These are phyloP conservation scores for Telopea speciosissima DNA, from an alignment of 177 flowering plant genomes.

Conservation along the genomic window DNA sequence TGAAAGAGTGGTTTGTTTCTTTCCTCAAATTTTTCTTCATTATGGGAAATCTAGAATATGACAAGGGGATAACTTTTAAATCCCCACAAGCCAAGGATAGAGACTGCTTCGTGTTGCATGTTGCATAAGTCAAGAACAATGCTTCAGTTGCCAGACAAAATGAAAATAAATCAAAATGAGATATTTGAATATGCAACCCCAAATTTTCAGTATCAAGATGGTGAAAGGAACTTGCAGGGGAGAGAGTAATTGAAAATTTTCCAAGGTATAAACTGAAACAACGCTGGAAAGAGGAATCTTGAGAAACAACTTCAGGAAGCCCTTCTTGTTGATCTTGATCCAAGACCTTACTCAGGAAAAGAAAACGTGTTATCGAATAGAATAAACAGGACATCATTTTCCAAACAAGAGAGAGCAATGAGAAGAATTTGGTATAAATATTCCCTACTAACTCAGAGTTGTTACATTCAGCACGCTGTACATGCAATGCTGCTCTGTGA, in stretches of 20 bases:
- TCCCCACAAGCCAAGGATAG: slow-evolving; percentile 48
- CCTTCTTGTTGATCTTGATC: slow-evolving; percentile 15
- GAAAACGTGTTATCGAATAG: slow-evolving; percentile 12
- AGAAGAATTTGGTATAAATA: slow-evolving; percentile 15
- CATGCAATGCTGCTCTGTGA: slow-evolving; percentile 32
- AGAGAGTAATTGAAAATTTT: slow-evolving; percentile 35
- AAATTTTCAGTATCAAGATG: slow-evolving; percentile 18
- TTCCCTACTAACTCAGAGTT: slow-evolving; percentile 8
- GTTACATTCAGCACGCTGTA: slow-evolving; percentile 16
- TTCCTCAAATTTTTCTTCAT: slow-evolving; percentile 14
- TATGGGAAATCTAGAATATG: slow-evolving; percentile 16
- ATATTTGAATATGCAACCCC: slow-evolving; percentile 19
- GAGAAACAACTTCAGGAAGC: slow-evolving; percentile 17
- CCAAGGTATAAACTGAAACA: slow-evolving; percentile 37
- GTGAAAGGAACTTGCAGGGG: slow-evolving; percentile 27
- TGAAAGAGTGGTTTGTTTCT: slow-evolving; percentile 5
- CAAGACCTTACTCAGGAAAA: slow-evolving; percentile 13
- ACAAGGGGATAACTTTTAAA: slow-evolving; percentile 35
- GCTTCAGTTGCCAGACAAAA: slow-evolving; percentile 36
- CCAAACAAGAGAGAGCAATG: slow-evolving; percentile 30
- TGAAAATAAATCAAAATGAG: slow-evolving; percentile 29
- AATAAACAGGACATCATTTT: slow-evolving; percentile 22
- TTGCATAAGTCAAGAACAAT: slow-evolving; percentile 30
- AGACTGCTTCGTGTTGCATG: slow-evolving; percentile 33
- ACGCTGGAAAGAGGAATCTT: slow-evolving; percentile 18